Percentiles rank a stretch among this genome's conserved stretches.
phyloP scores from a whole-genome alignment of 768 basidiomycete genomes.

The Pholiota conissans region DNA sequence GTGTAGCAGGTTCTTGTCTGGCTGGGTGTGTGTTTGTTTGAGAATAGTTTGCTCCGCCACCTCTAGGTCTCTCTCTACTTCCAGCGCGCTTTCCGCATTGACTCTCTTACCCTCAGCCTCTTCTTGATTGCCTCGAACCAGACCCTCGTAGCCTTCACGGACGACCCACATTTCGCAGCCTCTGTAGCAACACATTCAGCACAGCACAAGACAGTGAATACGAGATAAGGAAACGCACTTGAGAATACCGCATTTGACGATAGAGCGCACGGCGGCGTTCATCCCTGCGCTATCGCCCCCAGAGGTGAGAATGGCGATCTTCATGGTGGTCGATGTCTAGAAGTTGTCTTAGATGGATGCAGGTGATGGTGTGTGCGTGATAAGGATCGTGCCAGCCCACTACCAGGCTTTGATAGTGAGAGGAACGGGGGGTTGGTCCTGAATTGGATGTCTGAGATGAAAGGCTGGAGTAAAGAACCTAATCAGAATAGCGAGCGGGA shows the following conservation, averaged over 20 bases:
- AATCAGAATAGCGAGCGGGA: constrained; percentile 2
- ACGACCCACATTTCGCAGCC: constrained; percentile 96
- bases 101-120: constrained; percentile 18
- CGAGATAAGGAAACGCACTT: constrained; percentile 62
- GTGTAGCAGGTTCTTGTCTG: constrained; percentile 48
- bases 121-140: constrained; percentile 83
- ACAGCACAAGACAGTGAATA: neutral
- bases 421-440: neutral
- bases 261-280: constrained; percentile 93
- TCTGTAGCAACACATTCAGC: constrained; percentile 39
- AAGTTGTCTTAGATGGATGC: neutral
- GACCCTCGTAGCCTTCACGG: constrained; percentile 97
- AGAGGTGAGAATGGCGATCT: constrained; percentile 91
- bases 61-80: constrained; percentile 21
- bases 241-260: constrained; percentile 90
- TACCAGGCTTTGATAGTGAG: neutral
- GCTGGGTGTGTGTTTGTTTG: constrained; percentile 15
- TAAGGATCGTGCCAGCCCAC: too few relatives aligned
- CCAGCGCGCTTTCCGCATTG: constrained; percentile 23
- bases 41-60: neutral
- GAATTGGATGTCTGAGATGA: constrained; percentile 1
- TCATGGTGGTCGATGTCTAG: constrained; percentile 46
- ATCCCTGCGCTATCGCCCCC: constrained; percentile 98
- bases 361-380: neutral
- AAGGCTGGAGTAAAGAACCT: neutral